Evolutionary conservation across 2,329 filamentous ascomycete genomes (phyloP), one percentile per base, ranked within the genome.

Genomic region (Aspergillus nomiae): DNA sequence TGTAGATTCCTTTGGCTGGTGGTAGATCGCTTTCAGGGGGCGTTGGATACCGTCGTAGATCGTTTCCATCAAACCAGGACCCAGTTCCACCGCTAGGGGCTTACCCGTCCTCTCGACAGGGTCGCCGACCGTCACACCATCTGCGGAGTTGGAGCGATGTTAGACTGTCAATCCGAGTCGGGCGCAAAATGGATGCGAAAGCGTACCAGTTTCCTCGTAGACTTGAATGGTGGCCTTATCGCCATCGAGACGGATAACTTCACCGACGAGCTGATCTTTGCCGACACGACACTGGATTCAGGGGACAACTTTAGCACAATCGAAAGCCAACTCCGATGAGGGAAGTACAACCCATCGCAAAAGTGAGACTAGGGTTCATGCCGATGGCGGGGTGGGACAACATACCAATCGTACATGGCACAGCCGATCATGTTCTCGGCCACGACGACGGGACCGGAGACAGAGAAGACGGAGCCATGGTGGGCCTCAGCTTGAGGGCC

Each of bases 21-120:
- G 83, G 71, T 92, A 85, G 74, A 99, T 99, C 70, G 87, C 89
- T 81, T 90, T 90, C 72, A 99, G 89, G 57, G 95, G 95, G 77
- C 95, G 90, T 81, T 99, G 95, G 74, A 99, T 99, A 83, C 95
- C 95, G 79, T 99, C 95, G 85, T 98, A 99, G 80, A 99, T 99
- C 70, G 95, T 97, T 83, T 98, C 94, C 87, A 99, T 92, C 79
- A 99, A 85, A 77, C 95, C 95, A 67, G 95, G 95, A 57, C 95
- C 95, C 55, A 99, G 90, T 81, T 99, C 95, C 81, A 99, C 95
- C 63, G 95, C 97, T 61, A 99, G 85, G 67, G 95, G 95, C 86
- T 98, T 97, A 80, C 93, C 92, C 62, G 94, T 97, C 74, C 94
- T 88, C 65, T 83, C 74, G 70, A 99, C 95, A 57, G 95, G 95